Conservation (phyloP, 2,329 filamentous ascomycete species). For the Venturiaceae sp. region DNA sequence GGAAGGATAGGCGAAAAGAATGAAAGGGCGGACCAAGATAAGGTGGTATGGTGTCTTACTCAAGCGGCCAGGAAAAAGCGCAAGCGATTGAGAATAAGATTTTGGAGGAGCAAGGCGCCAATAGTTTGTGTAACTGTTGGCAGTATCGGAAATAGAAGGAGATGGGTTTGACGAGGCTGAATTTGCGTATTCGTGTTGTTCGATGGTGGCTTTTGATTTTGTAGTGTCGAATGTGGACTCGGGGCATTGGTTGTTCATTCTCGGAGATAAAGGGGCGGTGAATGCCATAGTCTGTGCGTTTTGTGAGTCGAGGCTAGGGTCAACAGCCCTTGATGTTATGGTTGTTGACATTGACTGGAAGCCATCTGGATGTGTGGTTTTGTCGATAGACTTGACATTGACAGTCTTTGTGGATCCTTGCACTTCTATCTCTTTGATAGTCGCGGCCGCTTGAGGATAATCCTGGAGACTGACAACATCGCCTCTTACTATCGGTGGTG, state of each 20-base stretch:
- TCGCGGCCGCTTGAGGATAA: background rate
- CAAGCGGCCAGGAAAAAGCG: conserved; percentile 68
- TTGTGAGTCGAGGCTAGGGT: background rate
- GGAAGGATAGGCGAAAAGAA: conserved; percentile 77
- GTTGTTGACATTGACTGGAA: background rate
- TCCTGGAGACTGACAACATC: background rate
- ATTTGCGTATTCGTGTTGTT: background rate
- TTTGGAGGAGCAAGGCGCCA: conserved; percentile 58
- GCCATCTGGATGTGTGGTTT: background rate
- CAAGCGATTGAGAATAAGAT: conserved; percentile 65
- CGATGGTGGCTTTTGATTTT: background rate
- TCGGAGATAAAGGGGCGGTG: background rate
- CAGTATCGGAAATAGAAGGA: background rate
- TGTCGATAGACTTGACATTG: background rate
- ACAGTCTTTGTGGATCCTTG: background rate
- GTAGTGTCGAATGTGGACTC: background rate
- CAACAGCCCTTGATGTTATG: background rate
- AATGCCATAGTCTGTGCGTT: background rate
- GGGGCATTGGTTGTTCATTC: background rate
- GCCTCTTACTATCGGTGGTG: conserved; percentile 29
- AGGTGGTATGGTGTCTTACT: conserved; percentile 69
- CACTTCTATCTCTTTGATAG: background rate
- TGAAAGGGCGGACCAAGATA: conserved; percentile 68
- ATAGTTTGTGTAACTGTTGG: background rate
- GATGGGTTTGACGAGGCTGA: background rate